These are phyloP conservation scores for Fragilaria crotonensis DNA, from an alignment of 108 stramenopile species.

Conservation along the genomic window DNA sequence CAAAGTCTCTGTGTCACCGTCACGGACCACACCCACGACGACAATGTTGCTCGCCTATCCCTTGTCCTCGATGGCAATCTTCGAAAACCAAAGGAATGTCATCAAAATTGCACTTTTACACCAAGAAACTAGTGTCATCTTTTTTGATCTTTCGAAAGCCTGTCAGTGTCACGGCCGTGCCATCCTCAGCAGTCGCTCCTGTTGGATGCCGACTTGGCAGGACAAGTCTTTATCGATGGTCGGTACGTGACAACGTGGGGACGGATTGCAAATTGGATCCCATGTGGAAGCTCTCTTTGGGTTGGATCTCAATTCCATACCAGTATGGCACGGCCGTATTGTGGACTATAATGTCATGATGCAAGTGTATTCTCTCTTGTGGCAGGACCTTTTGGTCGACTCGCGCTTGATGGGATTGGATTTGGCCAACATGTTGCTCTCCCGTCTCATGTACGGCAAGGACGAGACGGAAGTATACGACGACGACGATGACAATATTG, in stretches of 20 bases:
- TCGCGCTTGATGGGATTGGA: conserved; percentile 33
- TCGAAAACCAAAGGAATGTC: conserved; percentile 1
- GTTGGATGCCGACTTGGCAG: conserved; percentile 55
- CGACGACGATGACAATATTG: conserved; percentile 12
- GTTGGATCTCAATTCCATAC: conserved; percentile 57
- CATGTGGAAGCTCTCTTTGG: conserved; percentile 64
- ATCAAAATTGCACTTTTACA: background rate
- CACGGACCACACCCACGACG: conserved; percentile 26
- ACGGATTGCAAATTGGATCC: conserved; percentile 36
- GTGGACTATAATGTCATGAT: conserved; percentile 40
- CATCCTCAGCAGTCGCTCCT: conserved; percentile 61
- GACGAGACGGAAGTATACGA: conserved; percentile 17
- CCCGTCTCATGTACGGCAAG: conserved; percentile 48
- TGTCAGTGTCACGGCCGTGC: conserved; percentile 33
- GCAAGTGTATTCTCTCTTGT: conserved; percentile 28
- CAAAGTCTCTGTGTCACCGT: conserved; percentile 47
- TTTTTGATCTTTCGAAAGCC: conserved; percentile 22
- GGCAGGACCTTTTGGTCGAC: conserved; percentile 67
- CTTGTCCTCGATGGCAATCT: background rate
- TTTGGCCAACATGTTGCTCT: conserved; percentile 48
- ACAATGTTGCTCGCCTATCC: background rate
- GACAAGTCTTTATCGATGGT: conserved; percentile 65
- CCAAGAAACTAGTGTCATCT: background rate
- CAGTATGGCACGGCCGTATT: conserved; percentile 50
- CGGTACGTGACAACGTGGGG: conserved; percentile 55